phyloP scores from a whole-genome alignment of 2,329 filamentous ascomycete species.

The Pseudocercospora pini-densiflorae region DNA sequence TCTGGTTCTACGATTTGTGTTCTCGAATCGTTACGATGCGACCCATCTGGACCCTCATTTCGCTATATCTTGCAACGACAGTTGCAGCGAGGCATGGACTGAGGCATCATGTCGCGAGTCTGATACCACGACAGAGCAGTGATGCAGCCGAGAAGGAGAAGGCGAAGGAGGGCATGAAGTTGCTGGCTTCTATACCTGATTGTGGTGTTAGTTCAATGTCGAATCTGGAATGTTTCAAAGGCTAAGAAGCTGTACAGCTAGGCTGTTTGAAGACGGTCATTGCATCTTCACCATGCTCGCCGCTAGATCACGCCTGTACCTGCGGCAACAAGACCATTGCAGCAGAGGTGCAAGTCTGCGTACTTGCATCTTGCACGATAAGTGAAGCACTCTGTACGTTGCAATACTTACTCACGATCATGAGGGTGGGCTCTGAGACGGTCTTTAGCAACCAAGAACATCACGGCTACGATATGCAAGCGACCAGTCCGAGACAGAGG shows the following conservation, averaged over 20 bases:
- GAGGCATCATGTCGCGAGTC: background rate
- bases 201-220: background rate
- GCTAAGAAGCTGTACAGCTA: background rate
- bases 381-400: slow-evolving; percentile 17
- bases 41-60: background rate
- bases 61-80: background rate
- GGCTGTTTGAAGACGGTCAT: slow-evolving; percentile 14
- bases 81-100: background rate
- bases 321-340: slow-evolving; percentile 16
- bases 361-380: slow-evolving; percentile 16
- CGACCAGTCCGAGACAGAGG: slow-evolving; percentile 13
- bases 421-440: background rate
- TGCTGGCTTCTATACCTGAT: background rate
- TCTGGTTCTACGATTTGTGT: background rate
- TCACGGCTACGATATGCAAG: slow-evolving; percentile 20
- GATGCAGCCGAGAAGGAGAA: background rate
- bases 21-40: background rate
- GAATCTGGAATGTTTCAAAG: background rate
- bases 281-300: slow-evolving; percentile 14
- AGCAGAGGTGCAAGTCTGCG: slow-evolving; percentile 8
- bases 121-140: background rate
- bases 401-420: background rate
- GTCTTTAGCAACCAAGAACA: slow-evolving; percentile 21
- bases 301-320: slow-evolving; percentile 13
- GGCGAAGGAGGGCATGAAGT: background rate